Base-by-base conservation (phyloP, 352 stramenopile genomes). In the Thraustochytrium sp. region DNA sequence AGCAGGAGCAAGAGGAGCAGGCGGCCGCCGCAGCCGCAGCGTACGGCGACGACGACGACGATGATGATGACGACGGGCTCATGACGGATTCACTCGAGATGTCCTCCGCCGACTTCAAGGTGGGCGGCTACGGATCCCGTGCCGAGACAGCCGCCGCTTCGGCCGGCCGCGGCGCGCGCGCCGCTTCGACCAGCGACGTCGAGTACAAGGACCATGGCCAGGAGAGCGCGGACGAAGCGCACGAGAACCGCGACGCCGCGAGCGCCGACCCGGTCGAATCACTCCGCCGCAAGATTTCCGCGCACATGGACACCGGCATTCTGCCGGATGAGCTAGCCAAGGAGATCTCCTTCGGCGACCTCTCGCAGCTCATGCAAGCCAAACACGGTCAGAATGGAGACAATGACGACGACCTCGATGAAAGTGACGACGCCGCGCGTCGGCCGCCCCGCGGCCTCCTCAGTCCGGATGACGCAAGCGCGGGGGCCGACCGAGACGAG, bases 81-180 rank as follows among this genome's bases (percentile, higher is more conserved):
- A 21, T 72, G 8, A 44, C 68, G 9, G 68, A 80, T 34, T 80
- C 68, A n/a, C 68, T 80, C 5, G 68, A 80, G 23, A 68, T 80
- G 44, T 80, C 68, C 11, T 61, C 42, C 9, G 29, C 68, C 2
- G 68, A 80, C 42, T 80, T 80, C n/a, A 23, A 65, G 44, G 68
- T 80, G 2, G 68, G 68, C 0, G 68, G 68, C 46, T 80, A 80
- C 68, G 42, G 11, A 26, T 46, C 48, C 0, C 48, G 31, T 1
- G 23, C 9, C n/a, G 68, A 13, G 11, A 13, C 5, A 29, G 40
- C 5, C 74, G 62, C 36, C 8, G 62, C 9, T 75, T 9, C 49
- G 13, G 40, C 36, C 23, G 9, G 9, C 8, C 62, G 23, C 5
- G 63, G 29, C 23, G 37, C 21, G 40, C 23, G 23, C 26, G 9